Evolutionary conservation across 441 rosid genomes (phyloP), one percentile per base, ranked within the genome.

Genomic region (Lepidium campestre): DNA sequence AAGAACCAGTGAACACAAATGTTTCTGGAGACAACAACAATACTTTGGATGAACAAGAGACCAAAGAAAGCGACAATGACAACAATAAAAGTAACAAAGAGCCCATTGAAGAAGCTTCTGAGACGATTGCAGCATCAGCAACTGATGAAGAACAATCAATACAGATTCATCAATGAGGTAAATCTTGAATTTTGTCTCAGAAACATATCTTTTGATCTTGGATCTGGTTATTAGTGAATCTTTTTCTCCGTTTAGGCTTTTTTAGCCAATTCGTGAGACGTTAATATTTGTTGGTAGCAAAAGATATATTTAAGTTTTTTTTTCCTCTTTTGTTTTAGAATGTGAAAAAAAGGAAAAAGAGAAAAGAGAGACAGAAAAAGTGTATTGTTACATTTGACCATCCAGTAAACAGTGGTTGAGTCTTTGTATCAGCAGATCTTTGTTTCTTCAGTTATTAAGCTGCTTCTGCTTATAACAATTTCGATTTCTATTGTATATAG

Each of bases 81-180:
- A 41, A 46, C 55, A 13, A 13, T 3, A 23, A 62, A 73, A 73
- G 65, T 56, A 62, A 74, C 41, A 49, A 37, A 3, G 59, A 67
- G 47, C 46, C 68, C 41, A 14, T 22, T 0, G 61, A 65, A 40
- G 67, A 32, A 65, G 55, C 62, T 53, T 53, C 72, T 19, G 63
- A 67, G 41, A 13, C 17, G 10, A 42, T 35, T 50, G 52, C 74
- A 62, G 74, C 67, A 49, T 49, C 77, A 6, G 84, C 75, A 62
- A 66, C 76, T 17, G 79, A 57, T 39, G 85, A 80, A 61, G 74
- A 82, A 70, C 53, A 44, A 55, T 68, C 78, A 18, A 87, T 81
- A 63, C 73, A 69, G 68, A 45, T 27, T 70, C 58, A 65, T 57
- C 29, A 83, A 87, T 75, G 85, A 84, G 88, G 85, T 81, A 81